Base-by-base conservation (phyloP, 1,284 basidiomycete species). In the Ustilago xerochloae region DNA sequence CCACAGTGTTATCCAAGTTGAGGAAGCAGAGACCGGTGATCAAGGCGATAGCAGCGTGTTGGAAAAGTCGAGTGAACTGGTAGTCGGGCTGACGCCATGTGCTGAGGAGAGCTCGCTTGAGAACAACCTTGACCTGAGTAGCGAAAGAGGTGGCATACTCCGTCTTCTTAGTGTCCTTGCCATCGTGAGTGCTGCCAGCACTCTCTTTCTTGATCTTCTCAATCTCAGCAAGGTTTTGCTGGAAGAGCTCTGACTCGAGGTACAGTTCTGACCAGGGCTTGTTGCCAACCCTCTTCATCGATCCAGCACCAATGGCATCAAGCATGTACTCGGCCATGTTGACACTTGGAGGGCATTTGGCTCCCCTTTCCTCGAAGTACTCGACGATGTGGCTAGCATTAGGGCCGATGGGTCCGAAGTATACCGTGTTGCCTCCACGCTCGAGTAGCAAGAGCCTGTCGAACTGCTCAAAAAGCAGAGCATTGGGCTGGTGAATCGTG, bases 261-360 rank as follows among this genome's bases (percentile, higher is more conserved):
- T 56, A 67, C 83, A 92, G 87, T 71, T 91, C 88, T 65, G 90
- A 89, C 92, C 92, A 93, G 75, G 93, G 58, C 46, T 50, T 51
- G 47, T 57, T 49, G 29, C 85, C 85, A 28, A 85, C 72, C 5
- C 71, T 66, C 30, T 62, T 64, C 48, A 76, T 61, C 8, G 79
- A 78, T 15, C 85, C 85, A 32, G 84, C 83, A n/a, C 84, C 84
- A 35, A 85, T 85, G 0, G 82, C 81, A 60, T 84, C 83, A 53
- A 85, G 80, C 83, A 85, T 85, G 66, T 74, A 92, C 48, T 85
- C 85, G 38, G 85, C 85, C 18, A 87, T 88, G 82, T 89, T 89
- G 73, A 85, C 87, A 16, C 46, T 59, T n/a, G 33, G 35, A n/a
- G 87, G 87, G 36, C 88, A 88, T 35, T 55, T 45, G 13, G 63